Evolutionary conservation across 805 yeast genomes (phyloP), one percentile per base, ranked within the genome.

Genomic region (Tetrapisispora namnaoensis): DNA sequence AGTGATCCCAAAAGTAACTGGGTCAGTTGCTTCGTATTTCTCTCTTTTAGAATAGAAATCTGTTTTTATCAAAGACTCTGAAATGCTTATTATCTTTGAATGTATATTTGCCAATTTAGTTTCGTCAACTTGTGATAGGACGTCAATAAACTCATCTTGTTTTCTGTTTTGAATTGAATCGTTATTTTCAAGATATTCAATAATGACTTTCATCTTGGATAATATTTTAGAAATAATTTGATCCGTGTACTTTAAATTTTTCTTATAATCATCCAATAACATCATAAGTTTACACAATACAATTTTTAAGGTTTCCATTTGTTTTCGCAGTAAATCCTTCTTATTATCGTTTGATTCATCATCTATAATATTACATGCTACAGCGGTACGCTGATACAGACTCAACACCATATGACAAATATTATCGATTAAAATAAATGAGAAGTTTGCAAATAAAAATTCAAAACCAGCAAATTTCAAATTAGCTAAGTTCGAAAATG

Each of bases 401-500:
- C 60, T 58, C n/a, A 63, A 50, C 4, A 61, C 44, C 55, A 63
- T 55, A 34, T 54, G 59, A 45, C 58, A 55, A 3, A 62, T 45
- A 30, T 51, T 56, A 27, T 56, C 48, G 36, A 63, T 44, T n/a
- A 58, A 48, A 13, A 44, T 37, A 36, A 61, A 62, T n/a, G 63
- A 57, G 45, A 55, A 58, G 41, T 59, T 62, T n/a, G 58, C 54
- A 37, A 57, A 62, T 27, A 60, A 47, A 38, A 62, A 63, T 50
- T 63, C 67, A 52, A 57, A 55, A 42, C 66, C 67, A 11, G 63
- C 62, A 50, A 61, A 58, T 46, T 55, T 60, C 39, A 56, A 51
- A 43, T 58, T 61, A 17, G 67, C 67, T 38, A 63, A 51, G 41
- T 61, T 61, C 7, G 67, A 63, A 45, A 63, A 63, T 10, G 61